phyloP scores from a whole-genome alignment of 768 basidiomycete species.

The Clitopilus passeckerianus region DNA sequence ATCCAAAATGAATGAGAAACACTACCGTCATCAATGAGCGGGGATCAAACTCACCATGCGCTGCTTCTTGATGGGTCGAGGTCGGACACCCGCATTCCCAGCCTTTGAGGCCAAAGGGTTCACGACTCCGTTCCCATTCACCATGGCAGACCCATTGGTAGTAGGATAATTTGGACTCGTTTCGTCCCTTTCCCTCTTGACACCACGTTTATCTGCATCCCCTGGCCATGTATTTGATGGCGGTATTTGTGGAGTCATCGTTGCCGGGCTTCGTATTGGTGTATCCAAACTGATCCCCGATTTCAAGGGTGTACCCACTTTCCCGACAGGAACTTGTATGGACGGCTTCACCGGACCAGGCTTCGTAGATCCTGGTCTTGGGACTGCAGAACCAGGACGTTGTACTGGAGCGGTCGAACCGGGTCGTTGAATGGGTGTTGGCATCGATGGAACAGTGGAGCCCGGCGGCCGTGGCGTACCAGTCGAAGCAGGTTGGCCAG shows the following conservation, averaged over 20 bases:
- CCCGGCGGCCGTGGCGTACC: constrained; percentile 31
- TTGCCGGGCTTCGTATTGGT: constrained; percentile 17
- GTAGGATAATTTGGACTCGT: constrained; percentile 7
- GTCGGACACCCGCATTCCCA: constrained; percentile 51
- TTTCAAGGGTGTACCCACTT: constrained; percentile 13
- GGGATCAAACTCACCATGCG: constrained; percentile 50
- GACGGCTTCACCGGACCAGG: constrained; percentile 8
- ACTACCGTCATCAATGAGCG: neutral
- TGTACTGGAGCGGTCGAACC: constrained; percentile 19
- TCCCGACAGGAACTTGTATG: constrained; percentile 15
- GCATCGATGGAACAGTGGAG: constrained; percentile 18
- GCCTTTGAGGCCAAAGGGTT: constrained; percentile 48
- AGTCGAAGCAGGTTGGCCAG: constrained; percentile 5
- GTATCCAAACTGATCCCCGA: constrained; percentile 10
- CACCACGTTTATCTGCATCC: constrained; percentile 26
- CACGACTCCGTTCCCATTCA: constrained; percentile 27
- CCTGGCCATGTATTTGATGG: constrained; percentile 6
- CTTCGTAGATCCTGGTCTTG: constrained; percentile 15
- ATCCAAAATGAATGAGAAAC: too few relatives aligned
- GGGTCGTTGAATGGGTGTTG: constrained; percentile 12
- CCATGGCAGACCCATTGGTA: constrained; percentile 17
- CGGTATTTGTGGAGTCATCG: constrained; percentile 27
- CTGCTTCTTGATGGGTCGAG: constrained; percentile 73
- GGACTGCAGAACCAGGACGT: constrained; percentile 19
- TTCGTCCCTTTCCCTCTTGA: constrained; percentile 39